These are phyloP conservation scores for Malassezia pachydermatis DNA, from an alignment of 1,284 basidiomycete genomes.

Conservation along the genomic window DNA sequence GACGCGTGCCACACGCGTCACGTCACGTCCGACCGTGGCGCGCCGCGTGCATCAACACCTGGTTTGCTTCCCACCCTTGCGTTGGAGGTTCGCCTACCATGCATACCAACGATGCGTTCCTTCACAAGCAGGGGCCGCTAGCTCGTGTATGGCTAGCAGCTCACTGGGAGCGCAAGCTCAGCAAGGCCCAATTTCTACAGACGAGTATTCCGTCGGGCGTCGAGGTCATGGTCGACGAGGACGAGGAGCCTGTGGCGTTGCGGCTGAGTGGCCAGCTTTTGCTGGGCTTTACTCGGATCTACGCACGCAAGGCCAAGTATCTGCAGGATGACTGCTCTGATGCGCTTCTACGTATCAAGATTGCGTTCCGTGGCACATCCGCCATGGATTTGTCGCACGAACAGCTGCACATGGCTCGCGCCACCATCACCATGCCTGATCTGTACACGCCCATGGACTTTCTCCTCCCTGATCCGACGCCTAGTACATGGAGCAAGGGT, in stretches of 20 bases:
- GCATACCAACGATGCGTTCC: conserved; percentile 87
- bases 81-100: no score
- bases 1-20: conserved; percentile 3
- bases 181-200: conserved; percentile 83
- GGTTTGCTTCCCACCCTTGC: no score
- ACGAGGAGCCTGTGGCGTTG: conserved; percentile 73
- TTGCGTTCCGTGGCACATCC: conserved; percentile 78
- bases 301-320: conserved; percentile 94
- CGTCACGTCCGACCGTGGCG: background rate
- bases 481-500: conserved; percentile 25
- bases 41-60: background rate
- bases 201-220: conserved; percentile 88
- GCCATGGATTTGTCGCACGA: conserved; percentile 89
- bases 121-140: conserved; percentile 82
- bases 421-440: conserved; percentile 71
- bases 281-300: conserved; percentile 90
- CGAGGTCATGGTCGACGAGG: conserved; percentile 55
- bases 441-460: conserved; percentile 65
- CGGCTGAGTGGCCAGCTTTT: conserved; percentile 87
- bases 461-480: conserved; percentile 59
- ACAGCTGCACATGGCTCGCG: conserved; percentile 73
- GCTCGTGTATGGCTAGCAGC: conserved; percentile 97
- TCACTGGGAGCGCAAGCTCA: conserved; percentile 94
- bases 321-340: conserved; percentile 95
- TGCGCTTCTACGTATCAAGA: conserved; percentile 84